Base-by-base conservation (phyloP, 2,329 filamentous ascomycete genomes). In the Aspergillus transmontanensis region DNA sequence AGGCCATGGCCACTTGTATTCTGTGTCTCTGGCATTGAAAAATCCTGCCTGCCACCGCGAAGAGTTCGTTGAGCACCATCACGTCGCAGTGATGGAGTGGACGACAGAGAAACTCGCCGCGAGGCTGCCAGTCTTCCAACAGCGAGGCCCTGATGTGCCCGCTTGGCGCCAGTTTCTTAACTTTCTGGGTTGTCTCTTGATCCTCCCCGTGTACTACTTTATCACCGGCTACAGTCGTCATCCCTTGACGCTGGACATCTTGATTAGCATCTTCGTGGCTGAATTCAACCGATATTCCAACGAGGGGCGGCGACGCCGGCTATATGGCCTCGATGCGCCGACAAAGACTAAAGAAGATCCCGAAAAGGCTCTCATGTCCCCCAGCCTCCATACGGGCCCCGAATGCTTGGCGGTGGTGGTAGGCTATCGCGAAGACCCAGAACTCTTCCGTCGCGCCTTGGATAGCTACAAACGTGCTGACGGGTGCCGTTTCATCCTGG, bases 341-440 rank as follows among this genome's bases (percentile, higher is more conserved):
- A 43, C 61, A n/a, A 54, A 41, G 23, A n/a, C 36, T 2, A 30
- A 55, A 26, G 61, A 66, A 53, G 71, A 71, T 50, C 57, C 65
- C 7, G 66, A 70, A 23, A 70, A 67, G 36, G 61, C 60, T 11
- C 60, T 39, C 7, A 39, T 55, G 12, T 39, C 64, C 19, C 36
- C 50, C 1, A 56, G 32, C 14, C 11, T 28, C n/a, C 59, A 56
- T n/a, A 60, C 56, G 14, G 63, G 60, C 0, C 62, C 62, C 21
- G 69, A 71, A 34, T 73, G 71, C 21, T 70, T 75, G 61, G 71
- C 71, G 7, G 66, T 69, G 0, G 66, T 76, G 23, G 73, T 75
- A 19, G 74, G 74, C 28, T 76, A 74, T 63, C 71, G 74, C 32
- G 74, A 76, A 56, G 73, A 76, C 26, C 69, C 71, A 1, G 62